These are phyloP conservation scores for Trifolium dubium DNA, from an alignment of 306 rosid species.

Conservation along the genomic window DNA sequence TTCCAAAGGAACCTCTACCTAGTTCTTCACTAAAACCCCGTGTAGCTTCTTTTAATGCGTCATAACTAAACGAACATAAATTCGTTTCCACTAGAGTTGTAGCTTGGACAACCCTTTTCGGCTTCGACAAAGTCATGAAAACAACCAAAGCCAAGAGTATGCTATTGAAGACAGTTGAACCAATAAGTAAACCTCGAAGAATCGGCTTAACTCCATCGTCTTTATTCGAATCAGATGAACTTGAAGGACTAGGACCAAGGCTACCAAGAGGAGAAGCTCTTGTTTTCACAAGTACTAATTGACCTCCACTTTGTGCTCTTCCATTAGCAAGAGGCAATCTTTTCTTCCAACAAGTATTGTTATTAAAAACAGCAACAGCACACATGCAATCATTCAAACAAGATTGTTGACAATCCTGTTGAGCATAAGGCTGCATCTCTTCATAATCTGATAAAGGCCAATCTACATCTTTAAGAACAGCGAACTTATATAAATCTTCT, in stretches of 20 bases:
- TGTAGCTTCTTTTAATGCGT: slow-evolving; percentile 48
- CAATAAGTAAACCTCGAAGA: slow-evolving; percentile 45
- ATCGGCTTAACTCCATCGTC: not conserved
- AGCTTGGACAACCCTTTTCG: slow-evolving; percentile 28
- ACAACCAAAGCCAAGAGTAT: slow-evolving; percentile 32
- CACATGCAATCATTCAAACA: slow-evolving; percentile 53
- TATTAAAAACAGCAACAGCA: slow-evolving; percentile 34
- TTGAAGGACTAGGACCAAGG: not conserved
- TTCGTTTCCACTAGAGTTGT: slow-evolving; percentile 43
- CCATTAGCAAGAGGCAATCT: slow-evolving; percentile 51
- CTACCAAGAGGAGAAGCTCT: slow-evolving; percentile 25
- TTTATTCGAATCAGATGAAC: not conserved
- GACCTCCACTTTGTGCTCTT: not conserved
- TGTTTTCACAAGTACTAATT: slow-evolving; percentile 26
- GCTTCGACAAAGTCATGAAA: slow-evolving; percentile 23
- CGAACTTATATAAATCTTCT: slow-evolving; percentile 34
- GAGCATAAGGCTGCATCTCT: slow-evolving; percentile 19
- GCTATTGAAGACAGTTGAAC: slow-evolving; percentile 35
- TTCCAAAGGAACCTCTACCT: slow-evolving; percentile 57
- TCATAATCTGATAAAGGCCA: slow-evolving; percentile 51
- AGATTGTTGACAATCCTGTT: slow-evolving; percentile 34
- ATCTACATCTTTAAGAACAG: slow-evolving; percentile 22
- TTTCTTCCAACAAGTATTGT: slow-evolving; percentile 46
- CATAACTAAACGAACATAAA: slow-evolving; percentile 42
- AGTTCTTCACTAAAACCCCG: slow-evolving; percentile 39